Conservation (phyloP, 805 yeast species). For the Starmerella etchellsii region DNA sequence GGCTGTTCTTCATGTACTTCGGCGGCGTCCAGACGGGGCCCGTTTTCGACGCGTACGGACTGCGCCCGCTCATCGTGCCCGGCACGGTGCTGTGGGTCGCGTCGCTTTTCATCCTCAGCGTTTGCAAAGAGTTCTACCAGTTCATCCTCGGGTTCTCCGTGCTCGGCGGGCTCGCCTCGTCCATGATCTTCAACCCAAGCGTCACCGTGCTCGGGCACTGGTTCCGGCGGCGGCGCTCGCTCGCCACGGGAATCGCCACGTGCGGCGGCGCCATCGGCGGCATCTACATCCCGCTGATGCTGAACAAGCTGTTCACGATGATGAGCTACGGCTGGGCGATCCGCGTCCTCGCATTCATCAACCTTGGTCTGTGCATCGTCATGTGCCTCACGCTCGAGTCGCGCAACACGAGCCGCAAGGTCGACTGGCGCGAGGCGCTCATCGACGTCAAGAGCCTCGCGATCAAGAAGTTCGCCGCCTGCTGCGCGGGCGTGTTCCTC, state of each 20-base stretch:
- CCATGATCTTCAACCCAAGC: conserved; percentile 39
- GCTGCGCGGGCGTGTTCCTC: conserved; percentile 26
- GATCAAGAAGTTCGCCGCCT: conserved; percentile 22
- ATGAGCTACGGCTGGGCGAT: conserved; percentile 52
- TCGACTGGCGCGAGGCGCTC: conserved; percentile 20
- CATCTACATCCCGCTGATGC: conserved; percentile 43
- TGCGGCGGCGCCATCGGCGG: conserved; percentile 62
- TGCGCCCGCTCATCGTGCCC: conserved; percentile 33
- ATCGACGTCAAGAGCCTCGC: conserved; percentile 25
- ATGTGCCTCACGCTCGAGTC: conserved; percentile 30
- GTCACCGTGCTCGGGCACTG: conserved; percentile 50
- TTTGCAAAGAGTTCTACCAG: conserved; percentile 41
- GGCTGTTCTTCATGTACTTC: conserved; percentile 29
- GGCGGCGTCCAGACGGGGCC: conserved; percentile 42
- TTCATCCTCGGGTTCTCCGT: conserved; percentile 46
- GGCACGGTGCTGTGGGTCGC: conserved; percentile 36
- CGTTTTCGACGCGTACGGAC: conserved; percentile 47
- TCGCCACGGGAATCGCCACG: conserved; percentile 49
- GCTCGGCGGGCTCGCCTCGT: conserved; percentile 36
- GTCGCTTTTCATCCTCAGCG: conserved; percentile 43
- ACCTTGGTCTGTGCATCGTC: conserved; percentile 20
- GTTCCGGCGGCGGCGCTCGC: conserved; percentile 43
- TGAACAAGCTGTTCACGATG: conserved; percentile 34
- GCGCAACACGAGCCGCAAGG: conserved; percentile 22
- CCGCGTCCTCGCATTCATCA: conserved; percentile 35